Evolutionary conservation across 2,329 filamentous ascomycete genomes (phyloP).

Genomic region (Mycosphaerella arachidis): DNA sequence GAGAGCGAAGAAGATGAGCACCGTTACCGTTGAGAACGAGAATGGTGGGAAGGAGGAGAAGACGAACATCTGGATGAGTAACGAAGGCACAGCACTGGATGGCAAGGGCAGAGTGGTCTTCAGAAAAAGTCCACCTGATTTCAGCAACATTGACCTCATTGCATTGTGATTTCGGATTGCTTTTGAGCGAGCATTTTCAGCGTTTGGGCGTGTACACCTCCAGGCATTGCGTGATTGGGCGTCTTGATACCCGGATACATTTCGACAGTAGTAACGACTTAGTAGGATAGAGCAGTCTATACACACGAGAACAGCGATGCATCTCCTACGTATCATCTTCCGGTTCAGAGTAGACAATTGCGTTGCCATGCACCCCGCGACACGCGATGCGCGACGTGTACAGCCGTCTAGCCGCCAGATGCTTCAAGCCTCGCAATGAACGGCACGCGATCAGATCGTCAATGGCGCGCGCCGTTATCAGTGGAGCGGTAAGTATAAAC

Average conservation of each 20-base stretch:
- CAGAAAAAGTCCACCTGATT: conserved; percentile 32
- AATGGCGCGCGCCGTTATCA: background rate
- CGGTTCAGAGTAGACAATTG: too few species aligned
- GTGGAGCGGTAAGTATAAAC: background rate
- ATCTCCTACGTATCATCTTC: too few species aligned
- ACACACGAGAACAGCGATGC: background rate
- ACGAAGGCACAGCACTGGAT: conserved; percentile 84
- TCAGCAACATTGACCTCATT: conserved; percentile 82
- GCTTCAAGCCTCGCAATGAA: background rate
- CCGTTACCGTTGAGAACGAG: conserved; percentile 41
- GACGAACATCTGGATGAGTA: conserved; percentile 77
- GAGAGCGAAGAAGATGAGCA: conserved; percentile 69
- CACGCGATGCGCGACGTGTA: background rate
- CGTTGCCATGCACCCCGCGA: background rate
- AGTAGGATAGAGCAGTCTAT: background rate
- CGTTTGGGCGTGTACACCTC: background rate
- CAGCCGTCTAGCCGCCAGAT: background rate
- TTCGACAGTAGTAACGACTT: background rate
- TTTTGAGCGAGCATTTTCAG: background rate
- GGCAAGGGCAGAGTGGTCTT: conserved; percentile 65
- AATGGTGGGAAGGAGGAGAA: conserved; percentile 19
- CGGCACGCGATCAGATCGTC: background rate
- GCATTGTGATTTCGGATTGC: conserved; percentile 51
- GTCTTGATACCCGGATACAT: background rate
- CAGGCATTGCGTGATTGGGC: background rate